Evolutionary conservation across 2,329 filamentous ascomycete genomes (phyloP).

Genomic region (Sporothrix dimorphospora): DNA sequence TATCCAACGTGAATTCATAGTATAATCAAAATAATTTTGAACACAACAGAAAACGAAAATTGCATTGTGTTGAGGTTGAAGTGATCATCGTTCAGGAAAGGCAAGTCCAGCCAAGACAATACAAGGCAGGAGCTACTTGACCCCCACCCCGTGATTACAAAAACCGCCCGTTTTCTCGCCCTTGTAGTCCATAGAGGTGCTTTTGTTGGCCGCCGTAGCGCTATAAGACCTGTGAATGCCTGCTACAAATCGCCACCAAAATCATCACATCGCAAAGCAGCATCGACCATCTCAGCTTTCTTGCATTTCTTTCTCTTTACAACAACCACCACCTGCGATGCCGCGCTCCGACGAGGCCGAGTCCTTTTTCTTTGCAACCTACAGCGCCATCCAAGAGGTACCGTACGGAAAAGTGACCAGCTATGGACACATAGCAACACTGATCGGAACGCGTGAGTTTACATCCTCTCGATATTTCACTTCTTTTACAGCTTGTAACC

Average conservation of each 20-base stretch:
- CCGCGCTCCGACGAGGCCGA: slow-evolving; percentile 72
- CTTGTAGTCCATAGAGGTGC: not conserved
- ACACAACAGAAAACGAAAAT: not conserved
- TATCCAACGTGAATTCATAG: not conserved
- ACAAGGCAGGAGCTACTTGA: not conserved
- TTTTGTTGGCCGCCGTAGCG: not conserved
- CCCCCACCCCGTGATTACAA: not conserved
- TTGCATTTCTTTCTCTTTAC: not conserved
- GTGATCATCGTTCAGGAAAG: not conserved
- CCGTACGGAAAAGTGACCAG: slow-evolving; percentile 81
- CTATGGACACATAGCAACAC: slow-evolving; percentile 78
- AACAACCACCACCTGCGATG: slow-evolving; percentile 49
- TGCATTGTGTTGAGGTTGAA: too few species aligned
- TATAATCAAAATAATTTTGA: not conserved
- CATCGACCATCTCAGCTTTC: not conserved
- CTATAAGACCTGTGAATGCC: not conserved
- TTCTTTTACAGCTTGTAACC: too few species aligned
- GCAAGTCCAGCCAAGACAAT: not conserved
- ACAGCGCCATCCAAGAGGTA: slow-evolving; percentile 82
- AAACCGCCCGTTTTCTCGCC: not conserved
- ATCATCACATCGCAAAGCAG: not conserved
- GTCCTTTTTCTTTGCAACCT: slow-evolving; percentile 77
- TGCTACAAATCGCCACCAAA: not conserved
- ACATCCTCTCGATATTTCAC: too few species aligned
- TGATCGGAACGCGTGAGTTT: slow-evolving; percentile 72